Conservation (phyloP, 2,329 filamentous ascomycete genomes). For the Talaromyces sp. region DNA sequence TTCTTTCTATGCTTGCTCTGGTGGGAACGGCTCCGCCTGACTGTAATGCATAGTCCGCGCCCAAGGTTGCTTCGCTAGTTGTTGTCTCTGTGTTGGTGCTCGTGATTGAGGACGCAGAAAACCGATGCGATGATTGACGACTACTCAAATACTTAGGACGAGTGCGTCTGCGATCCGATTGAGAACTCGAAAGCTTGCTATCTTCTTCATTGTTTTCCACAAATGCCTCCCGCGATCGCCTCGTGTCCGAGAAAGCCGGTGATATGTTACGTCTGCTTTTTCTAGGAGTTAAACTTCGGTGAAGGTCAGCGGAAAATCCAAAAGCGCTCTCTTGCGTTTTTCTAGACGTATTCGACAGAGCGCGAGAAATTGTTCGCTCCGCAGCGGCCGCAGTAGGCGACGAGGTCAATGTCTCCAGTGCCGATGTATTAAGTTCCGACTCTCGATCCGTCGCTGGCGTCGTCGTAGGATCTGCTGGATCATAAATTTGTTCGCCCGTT, state of each 20-base stretch:
- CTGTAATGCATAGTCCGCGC: constrained; percentile 75
- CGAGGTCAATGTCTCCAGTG: constrained; percentile 39
- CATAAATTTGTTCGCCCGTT: neutral
- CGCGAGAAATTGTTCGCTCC: constrained; percentile 36
- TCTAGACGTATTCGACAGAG: constrained; percentile 29
- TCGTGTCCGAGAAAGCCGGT: constrained; percentile 20
- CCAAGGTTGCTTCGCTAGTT: constrained; percentile 67
- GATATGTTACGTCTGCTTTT: constrained; percentile 28
- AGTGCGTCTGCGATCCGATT: constrained; percentile 30
- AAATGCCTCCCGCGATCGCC: constrained; percentile 25
- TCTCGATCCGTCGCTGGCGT: constrained; percentile 19
- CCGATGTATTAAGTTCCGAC: constrained; percentile 30
- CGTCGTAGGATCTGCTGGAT: constrained; percentile 12
- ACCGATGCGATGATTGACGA: constrained; percentile 53
- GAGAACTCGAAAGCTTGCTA: constrained; percentile 18
- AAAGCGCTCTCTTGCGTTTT: constrained; percentile 8
- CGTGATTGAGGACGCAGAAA: constrained; percentile 54
- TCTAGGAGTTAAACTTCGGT: constrained; percentile 21
- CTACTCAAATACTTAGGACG: constrained; percentile 53
- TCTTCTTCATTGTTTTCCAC: constrained; percentile 20
- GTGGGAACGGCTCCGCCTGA: constrained; percentile 63
- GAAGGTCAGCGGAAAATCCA: constrained; percentile 4
- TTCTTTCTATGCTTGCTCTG: constrained; percentile 18
- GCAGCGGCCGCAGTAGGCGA: constrained; percentile 43
- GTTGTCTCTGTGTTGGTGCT: constrained; percentile 56